A percentile compares a stretch with the other conserved stretches of the same genome.
phyloP scores from a whole-genome alignment of 768 basidiomycete species.

The Lyophyllum semitale region DNA sequence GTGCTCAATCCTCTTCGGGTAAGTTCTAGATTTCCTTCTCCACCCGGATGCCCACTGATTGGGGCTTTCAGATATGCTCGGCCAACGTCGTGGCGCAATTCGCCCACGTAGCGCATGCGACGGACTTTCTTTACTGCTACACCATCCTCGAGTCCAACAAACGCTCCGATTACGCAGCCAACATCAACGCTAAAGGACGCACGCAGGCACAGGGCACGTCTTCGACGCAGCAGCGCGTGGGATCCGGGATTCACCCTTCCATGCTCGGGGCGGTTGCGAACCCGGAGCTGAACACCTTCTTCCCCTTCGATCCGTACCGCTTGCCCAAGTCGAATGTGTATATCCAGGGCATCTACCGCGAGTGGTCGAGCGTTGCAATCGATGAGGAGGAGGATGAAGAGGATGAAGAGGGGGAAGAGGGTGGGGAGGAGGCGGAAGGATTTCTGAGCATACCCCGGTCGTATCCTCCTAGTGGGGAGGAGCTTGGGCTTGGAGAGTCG shows the following conservation, averaged over 20 bases:
- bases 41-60: neutral
- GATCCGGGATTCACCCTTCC: slow-evolving; percentile 19
- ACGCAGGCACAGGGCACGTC: neutral
- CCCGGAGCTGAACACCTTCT: slow-evolving; percentile 87
- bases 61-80: slow-evolving; percentile 71
- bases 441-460: slow-evolving; percentile 18
- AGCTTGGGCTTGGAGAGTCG: slow-evolving; percentile 62
- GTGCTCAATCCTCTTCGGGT: slow-evolving; percentile 91
- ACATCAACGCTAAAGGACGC: slow-evolving; percentile 18
- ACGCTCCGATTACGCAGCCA: slow-evolving; percentile 54
- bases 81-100: slow-evolving; percentile 91
- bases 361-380: slow-evolving; percentile 84
- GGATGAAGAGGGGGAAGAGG: slow-evolving; percentile 54
- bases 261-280: slow-evolving; percentile 41
- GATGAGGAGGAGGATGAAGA: slow-evolving; percentile 73
- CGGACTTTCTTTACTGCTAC: slow-evolving; percentile 92
- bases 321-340: slow-evolving; percentile 77
- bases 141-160: slow-evolving; percentile 89
- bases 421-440: slow-evolving; percentile 25
- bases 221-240: neutral
- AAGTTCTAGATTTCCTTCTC: slow-evolving; percentile 13
- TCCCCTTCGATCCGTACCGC: slow-evolving; percentile 97
- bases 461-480: slow-evolving; percentile 30
- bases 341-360: slow-evolving; percentile 84
- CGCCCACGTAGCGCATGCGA: slow-evolving; percentile 87